Conservation (phyloP, 139 green algal species). For the Coelastrella sp. region DNA sequence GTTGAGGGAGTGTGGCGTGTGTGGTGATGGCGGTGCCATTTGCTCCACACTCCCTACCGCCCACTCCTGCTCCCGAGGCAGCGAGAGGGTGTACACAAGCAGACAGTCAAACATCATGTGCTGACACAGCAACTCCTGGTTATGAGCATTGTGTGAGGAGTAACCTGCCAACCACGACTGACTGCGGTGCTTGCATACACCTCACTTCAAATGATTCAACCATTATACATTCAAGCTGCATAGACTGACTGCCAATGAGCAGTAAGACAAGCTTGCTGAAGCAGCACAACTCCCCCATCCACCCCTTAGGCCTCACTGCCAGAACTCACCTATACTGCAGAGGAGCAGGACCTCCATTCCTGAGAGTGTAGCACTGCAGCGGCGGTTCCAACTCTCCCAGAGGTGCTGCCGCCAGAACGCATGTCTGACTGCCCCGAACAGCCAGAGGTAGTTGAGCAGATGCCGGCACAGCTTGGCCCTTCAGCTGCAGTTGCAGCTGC, state of each 20-base stretch:
- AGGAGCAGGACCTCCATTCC: constrained; percentile 61
- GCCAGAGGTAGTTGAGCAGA: constrained; percentile 51
- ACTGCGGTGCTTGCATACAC: background rate
- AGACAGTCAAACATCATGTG: background rate
- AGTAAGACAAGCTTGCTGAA: background rate
- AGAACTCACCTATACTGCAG: constrained; percentile 59
- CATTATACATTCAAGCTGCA: background rate
- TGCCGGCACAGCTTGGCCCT: constrained; percentile 53
- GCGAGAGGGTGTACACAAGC: no score
- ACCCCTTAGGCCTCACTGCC: background rate
- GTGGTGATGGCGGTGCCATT: no score
- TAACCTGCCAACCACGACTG: no score
- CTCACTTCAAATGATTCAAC: no score
- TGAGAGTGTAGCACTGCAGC: constrained; percentile 63
- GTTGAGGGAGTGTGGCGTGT: no score
- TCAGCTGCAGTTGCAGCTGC: constrained; percentile 70
- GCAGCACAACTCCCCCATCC: background rate
- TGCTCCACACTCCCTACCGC: no score
- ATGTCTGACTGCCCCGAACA: constrained; percentile 46
- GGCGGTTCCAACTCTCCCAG: constrained; percentile 70
- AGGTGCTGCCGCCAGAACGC: constrained; percentile 61
- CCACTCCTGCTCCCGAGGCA: no score
- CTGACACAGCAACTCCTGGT: background rate
- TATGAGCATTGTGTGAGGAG: no score
- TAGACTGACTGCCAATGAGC: no score